Base-by-base conservation (phyloP, 495 filamentous ascomycete species). In the Penicillium silybi region DNA sequence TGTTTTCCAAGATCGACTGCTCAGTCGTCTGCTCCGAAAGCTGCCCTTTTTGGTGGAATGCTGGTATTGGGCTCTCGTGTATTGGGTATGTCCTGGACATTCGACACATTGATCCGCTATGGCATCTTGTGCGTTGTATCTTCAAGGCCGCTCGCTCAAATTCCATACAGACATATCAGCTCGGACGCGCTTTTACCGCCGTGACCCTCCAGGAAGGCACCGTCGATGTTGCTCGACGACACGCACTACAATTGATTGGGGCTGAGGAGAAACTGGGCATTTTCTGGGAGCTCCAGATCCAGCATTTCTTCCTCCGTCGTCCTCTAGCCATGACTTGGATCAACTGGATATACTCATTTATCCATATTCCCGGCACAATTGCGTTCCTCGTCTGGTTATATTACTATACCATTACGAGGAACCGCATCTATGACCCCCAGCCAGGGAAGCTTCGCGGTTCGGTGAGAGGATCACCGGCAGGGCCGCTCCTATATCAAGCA, bases 361-460 rank as follows among this genome's bases (percentile, higher is more conserved):
- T 92, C 56, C 87, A 91, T 65, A 90, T 92, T 48, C 88, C 87
- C 0, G 87, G 86, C 13, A 89, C 87, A 3, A 89, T 89, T 44
- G 76, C 79, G 10, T 88, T 85, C 61, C 73, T 87, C 20, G 79
- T 85, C 50, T 81, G 79, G 64, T 73, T 88, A 6, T 87, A 82
- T 64, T 84, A 87, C 65, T 81, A 81, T 56, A 87, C 83, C 27
- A 84, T 77, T 42, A 77, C 79, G 19, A 71, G 57, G 56, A 79
- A 72, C 53, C 54, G 68, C 8, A 63, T 64, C 41, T 61, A 69
- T 46, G 66, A 74, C 37, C 49, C 62, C 19, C 74, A 73, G 23
- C 48, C 58, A 0, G 71, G 68, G 32, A 73, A 71, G 41, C 60
- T 65, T 17, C 52, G 59, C 16, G 69, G 69, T 6, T 57, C 64